Percentiles rank a stretch among this genome's conserved stretches.
Conservation (phyloP, 805 yeast genomes). For the Isabelozyma rhagii region DNA sequence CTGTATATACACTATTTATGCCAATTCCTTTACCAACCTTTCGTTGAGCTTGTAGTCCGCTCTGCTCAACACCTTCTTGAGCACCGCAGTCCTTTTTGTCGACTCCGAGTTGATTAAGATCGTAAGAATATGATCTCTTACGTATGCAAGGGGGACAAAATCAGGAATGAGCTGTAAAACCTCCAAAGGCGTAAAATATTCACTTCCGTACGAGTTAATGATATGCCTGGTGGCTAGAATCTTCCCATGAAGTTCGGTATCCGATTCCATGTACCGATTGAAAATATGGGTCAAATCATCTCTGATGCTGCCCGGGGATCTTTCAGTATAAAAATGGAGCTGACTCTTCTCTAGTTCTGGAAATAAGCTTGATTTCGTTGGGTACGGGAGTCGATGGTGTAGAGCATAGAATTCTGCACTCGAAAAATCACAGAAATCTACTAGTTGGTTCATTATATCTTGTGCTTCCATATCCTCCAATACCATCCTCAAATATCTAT, state of each 20-base stretch:
- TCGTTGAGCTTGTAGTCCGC: conserved; percentile 22
- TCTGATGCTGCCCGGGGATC: conserved; percentile 1
- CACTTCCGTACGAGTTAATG: conserved; percentile 17
- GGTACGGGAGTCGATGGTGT: conserved; percentile 16
- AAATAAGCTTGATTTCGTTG: conserved; percentile 14
- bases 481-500: neutral
- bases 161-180: conserved; percentile 28
- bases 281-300: conserved; percentile 13
- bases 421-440: conserved; percentile 26
- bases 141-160: conserved; percentile 24
- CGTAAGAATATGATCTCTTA: conserved; percentile 22
- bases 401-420: conserved; percentile 31
- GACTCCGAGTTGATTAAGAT: conserved; percentile 17
- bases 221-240: conserved; percentile 25
- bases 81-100: conserved; percentile 10
- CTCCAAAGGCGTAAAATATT: conserved; percentile 19
- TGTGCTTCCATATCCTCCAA: neutral
- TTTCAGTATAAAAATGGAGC: neutral
- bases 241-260: conserved; percentile 3
- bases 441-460: conserved; percentile 3
- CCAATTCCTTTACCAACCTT: conserved; percentile 18
- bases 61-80: conserved; percentile 27
- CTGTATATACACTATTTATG: neutral
- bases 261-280: conserved; percentile 11
- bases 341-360: neutral